phyloP scores from a whole-genome alignment of 2,329 filamentous ascomycete species.

The Lasiodiplodia citricola region DNA sequence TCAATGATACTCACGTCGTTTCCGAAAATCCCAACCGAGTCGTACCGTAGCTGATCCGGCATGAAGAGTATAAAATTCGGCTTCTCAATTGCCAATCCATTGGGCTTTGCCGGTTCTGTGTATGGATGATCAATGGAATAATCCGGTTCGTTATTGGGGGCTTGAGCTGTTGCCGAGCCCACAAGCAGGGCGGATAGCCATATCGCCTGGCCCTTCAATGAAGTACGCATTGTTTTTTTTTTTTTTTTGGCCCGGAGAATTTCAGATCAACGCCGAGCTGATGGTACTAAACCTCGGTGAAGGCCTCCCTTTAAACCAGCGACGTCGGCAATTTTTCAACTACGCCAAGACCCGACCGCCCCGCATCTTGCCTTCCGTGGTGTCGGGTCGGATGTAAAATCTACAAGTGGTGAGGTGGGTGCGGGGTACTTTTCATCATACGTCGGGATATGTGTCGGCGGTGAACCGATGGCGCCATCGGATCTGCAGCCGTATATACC shows the following conservation, averaged over 20 bases:
- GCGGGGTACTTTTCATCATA: background rate
- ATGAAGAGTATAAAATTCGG: slow-evolving; percentile 53
- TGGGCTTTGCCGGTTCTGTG: slow-evolving; percentile 12
- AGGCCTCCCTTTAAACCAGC: background rate
- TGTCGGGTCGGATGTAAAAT: background rate
- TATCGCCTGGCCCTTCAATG: background rate
- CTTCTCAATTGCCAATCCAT: slow-evolving; percentile 8
- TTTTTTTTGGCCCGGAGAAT: background rate
- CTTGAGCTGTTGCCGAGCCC: background rate
- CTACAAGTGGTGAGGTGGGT: background rate
- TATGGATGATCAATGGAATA: slow-evolving; percentile 10
- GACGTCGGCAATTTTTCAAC: background rate
- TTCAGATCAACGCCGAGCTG: background rate
- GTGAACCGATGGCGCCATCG: background rate
- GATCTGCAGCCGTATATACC: background rate
- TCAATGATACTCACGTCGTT: slow-evolving; percentile 48
- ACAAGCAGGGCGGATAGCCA: background rate
- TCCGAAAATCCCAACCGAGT: slow-evolving; percentile 47
- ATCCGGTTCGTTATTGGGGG: background rate
- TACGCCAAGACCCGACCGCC: background rate
- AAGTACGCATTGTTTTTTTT: background rate
- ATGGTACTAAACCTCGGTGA: background rate
- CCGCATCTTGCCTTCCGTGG: background rate
- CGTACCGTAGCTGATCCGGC: slow-evolving; percentile 56
- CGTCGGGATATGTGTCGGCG: background rate